Percentiles rank a stretch among this genome's conserved stretches.
Evolutionary conservation across 2,329 filamentous ascomycete species (phyloP).

Genomic region (Sporothrix protearum): DNA sequence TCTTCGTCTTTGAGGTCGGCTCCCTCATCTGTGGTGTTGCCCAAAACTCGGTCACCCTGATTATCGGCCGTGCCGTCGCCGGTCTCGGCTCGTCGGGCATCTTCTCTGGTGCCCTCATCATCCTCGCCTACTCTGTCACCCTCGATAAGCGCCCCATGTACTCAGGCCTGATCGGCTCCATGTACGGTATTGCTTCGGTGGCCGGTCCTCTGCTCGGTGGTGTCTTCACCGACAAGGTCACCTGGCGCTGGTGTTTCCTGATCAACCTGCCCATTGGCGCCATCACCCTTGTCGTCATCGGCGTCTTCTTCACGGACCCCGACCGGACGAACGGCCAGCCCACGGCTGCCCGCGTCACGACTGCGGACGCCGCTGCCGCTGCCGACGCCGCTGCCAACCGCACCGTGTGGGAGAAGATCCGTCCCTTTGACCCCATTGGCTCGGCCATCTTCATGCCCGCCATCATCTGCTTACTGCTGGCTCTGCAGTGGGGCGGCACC

Average conservation of each 20-base stretch:
- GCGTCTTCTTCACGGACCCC: slow-evolving; percentile 27
- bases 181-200: slow-evolving; percentile 41
- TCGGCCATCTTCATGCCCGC: slow-evolving; percentile 29
- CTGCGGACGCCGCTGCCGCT: background rate
- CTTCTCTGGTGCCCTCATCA: slow-evolving; percentile 39
- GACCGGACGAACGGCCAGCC: slow-evolving; percentile 18
- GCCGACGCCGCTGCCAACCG: background rate
- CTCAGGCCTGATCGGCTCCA: slow-evolving; percentile 39
- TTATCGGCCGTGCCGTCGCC: slow-evolving; percentile 30
- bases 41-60: slow-evolving; percentile 29
- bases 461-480: slow-evolving; percentile 45
- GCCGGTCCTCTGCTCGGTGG: slow-evolving; percentile 31
- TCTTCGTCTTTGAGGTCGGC: slow-evolving; percentile 39
- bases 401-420: slow-evolving; percentile 28
- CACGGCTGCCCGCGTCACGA: background rate
- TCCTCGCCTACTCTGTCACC: slow-evolving; percentile 35
- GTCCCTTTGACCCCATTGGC: slow-evolving; percentile 27
- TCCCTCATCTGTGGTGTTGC: slow-evolving; percentile 36
- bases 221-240: slow-evolving; percentile 32
- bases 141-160: slow-evolving; percentile 29
- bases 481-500: slow-evolving; percentile 43
- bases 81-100: slow-evolving; percentile 38
- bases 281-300: slow-evolving; percentile 29
- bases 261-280: slow-evolving; percentile 37
- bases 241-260: slow-evolving; percentile 37